Base-by-base conservation (phyloP, 768 basidiomycete species). In the Neoboletus magnificus region DNA sequence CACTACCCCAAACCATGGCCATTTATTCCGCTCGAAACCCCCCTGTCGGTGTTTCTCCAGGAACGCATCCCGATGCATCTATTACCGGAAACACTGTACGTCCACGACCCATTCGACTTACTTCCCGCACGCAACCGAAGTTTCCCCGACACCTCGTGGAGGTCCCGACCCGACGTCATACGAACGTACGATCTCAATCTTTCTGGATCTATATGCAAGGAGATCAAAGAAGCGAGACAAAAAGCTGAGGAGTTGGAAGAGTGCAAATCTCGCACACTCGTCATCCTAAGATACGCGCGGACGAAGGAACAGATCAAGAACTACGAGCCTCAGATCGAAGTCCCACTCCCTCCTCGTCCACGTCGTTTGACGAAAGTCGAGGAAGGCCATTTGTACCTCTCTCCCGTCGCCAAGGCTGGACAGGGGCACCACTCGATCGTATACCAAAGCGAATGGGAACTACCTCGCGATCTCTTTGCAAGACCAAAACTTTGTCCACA, bases 391-490 rank as follows among this genome's bases (percentile, higher is more conserved):
- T 69, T 85, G 18, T 80, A 82, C 52, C 56, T 86, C 49, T 74
- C 75, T 2, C 73, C 76, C 0, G 36, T 41, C 0, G 61, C 73
- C 33, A 60, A 43, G 30, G 56, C 75, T 8, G 84, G 83, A 5
- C 1, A 15, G 0, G 84, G 85, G 0, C 61, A 81, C 60, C 85
- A 86, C 61, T 85, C 85, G 0, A 44, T 67, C 33, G 80, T 82
- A 0, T 79, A 81, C 60, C 62, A 71, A 39, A 81, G 76, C 7
- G 79, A 82, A 51, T 78, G 78, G 73, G 80, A 81, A 39, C 61
- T 86, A 2, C 83, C 84, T 1, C 74, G 77, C 1, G 66, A 71
- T 18, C 18, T 77, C 7, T 66, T 81, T 5, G 48, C 69, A 7
- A 67, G 64, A 3, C 68, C 71, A 2, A 56, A 61, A 0, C 22